These are phyloP conservation scores for Austropuccinia psidii DNA, from an alignment of 1,284 basidiomycete genomes.

Conservation along the genomic window DNA sequence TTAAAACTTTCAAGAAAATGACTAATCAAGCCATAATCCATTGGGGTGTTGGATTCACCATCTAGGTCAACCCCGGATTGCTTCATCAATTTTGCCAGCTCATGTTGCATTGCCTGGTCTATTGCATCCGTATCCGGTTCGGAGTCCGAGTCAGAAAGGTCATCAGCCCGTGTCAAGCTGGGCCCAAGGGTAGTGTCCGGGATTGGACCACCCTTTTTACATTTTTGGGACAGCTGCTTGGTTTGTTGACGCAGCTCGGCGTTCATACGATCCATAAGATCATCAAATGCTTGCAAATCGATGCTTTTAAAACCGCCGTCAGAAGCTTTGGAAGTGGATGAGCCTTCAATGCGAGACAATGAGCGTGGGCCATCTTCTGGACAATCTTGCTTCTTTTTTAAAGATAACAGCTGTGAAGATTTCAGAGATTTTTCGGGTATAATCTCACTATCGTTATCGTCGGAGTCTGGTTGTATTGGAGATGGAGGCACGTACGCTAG, in stretches of 20 bases:
- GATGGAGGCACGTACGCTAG: slow-evolving; percentile 7
- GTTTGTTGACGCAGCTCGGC: slow-evolving; percentile 58
- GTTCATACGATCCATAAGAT: slow-evolving; percentile 91
- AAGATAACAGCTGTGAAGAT: not conserved
- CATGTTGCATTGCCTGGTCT: slow-evolving; percentile 73
- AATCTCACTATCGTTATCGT: too few relatives aligned
- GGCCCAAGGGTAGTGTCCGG: not conserved
- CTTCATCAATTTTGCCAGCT: slow-evolving; percentile 63
- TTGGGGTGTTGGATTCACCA: slow-evolving; percentile 52
- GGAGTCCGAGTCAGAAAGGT: slow-evolving; percentile 48
- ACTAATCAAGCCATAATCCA: slow-evolving; percentile 83
- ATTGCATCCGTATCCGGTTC: slow-evolving; percentile 58
- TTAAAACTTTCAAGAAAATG: slow-evolving; percentile 92
- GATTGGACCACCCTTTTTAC: slow-evolving; percentile 25
- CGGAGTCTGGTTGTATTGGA: not conserved
- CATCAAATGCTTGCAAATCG: slow-evolving; percentile 80
- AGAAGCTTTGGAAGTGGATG: not conserved
- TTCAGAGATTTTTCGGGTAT: not conserved
- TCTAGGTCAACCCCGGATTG: slow-evolving; percentile 49
- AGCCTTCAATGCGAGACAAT: too few relatives aligned
- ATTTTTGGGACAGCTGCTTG: not conserved
- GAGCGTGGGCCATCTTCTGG: too few relatives aligned
- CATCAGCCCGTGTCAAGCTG: slow-evolving; percentile 5
- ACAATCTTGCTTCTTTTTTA: too few relatives aligned
- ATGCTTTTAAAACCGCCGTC: slow-evolving; percentile 50